phyloP scores from a whole-genome alignment of 2,329 filamentous ascomycete genomes.

The Pseudocercospora ulei region DNA sequence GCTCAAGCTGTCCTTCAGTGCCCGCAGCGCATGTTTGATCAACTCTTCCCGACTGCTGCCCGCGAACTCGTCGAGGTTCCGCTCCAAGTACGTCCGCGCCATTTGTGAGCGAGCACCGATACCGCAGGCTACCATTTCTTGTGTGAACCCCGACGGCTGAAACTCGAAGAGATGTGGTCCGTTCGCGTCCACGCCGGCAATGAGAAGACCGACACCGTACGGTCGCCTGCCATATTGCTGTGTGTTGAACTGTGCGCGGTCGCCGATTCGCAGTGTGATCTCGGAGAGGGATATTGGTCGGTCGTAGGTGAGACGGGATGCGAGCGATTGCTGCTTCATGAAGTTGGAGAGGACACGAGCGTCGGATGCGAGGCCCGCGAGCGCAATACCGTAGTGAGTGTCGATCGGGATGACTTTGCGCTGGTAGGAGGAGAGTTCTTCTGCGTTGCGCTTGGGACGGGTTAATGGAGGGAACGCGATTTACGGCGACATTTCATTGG shows the following conservation, averaged over 20 bases:
- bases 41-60: constrained; percentile 70
- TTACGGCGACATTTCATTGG: not conserved
- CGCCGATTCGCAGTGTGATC: constrained; percentile 83
- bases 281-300: constrained; percentile 82
- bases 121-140: constrained; percentile 93
- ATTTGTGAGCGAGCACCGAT: constrained; percentile 96
- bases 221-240: constrained; percentile 94
- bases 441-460: constrained; percentile 71
- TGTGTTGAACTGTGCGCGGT: constrained; percentile 95
- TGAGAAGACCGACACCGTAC: constrained; percentile 86
- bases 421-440: constrained; percentile 98
- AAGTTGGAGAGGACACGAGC: constrained; percentile 99
- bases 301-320: constrained; percentile 89
- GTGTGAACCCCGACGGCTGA: constrained; percentile 88
- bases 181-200: constrained; percentile 85
- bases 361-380: constrained; percentile 93
- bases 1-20: constrained; percentile 87
- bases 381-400: constrained; percentile 87
- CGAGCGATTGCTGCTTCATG: constrained; percentile 98
- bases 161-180: constrained; percentile 98
- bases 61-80: constrained; percentile 75
- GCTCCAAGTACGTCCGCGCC: constrained; percentile 92
- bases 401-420: constrained; percentile 98
- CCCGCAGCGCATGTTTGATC: constrained; percentile 78
- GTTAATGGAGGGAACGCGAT: constrained; percentile 1